Conservation (phyloP, 2,329 filamentous ascomycete genomes). For the Sarocladium kiliense region DNA sequence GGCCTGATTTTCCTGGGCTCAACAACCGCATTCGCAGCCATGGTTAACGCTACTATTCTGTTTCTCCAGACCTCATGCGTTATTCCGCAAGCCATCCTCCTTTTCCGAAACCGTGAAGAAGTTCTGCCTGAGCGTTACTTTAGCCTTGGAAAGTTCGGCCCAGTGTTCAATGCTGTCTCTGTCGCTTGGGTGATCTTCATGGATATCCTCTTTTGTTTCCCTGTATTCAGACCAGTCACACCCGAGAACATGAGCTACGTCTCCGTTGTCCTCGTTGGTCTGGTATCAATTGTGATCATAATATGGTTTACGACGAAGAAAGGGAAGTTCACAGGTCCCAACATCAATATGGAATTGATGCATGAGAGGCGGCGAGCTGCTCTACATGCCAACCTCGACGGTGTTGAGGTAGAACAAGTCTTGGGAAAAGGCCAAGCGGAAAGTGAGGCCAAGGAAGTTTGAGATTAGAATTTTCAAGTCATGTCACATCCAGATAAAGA, state of each 20-base stretch:
- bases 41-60: neutral
- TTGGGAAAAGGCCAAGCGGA: neutral
- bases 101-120: neutral
- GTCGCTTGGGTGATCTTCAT: slow-evolving; percentile 4
- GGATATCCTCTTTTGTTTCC: slow-evolving; percentile 16
- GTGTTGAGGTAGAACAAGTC: neutral
- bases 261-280: slow-evolving; percentile 13
- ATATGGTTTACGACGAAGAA: slow-evolving; percentile 17
- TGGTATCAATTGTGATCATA: slow-evolving; percentile 14
- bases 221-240: slow-evolving; percentile 14
- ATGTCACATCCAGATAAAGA: too few relatives aligned
- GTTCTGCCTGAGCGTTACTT: neutral
- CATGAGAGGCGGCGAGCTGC: neutral
- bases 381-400: neutral
- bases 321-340: slow-evolving; percentile 15
- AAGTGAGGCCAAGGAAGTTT: neutral
- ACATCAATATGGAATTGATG: slow-evolving; percentile 13
- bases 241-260: slow-evolving; percentile 19
- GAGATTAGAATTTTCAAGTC: neutral
- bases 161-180: neutral
- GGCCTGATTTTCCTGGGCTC: neutral
- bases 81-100: slow-evolving; percentile 3
- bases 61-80: neutral
- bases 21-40: neutral
- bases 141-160: neutral